phyloP scores from a whole-genome alignment of 257 asterid species.

The Petunia axillaris region DNA sequence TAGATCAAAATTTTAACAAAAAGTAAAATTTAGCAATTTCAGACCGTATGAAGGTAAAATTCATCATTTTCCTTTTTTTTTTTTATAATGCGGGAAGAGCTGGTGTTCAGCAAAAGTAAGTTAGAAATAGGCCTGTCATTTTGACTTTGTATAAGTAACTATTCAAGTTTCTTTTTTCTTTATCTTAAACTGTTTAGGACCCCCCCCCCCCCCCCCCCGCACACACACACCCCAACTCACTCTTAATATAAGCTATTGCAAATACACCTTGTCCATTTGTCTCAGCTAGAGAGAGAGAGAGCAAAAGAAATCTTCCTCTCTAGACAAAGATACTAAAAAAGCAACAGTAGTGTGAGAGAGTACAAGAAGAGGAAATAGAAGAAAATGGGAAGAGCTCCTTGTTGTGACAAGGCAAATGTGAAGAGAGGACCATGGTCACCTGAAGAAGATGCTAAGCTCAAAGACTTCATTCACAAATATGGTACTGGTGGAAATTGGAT shows the following conservation, averaged over 20 bases:
- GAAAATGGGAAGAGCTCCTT: slow-evolving; percentile 93
- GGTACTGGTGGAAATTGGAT: slow-evolving; percentile 92
- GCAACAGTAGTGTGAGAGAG: slow-evolving; percentile 18
- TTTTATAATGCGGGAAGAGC: background rate
- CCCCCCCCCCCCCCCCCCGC: background rate
- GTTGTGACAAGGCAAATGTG: slow-evolving; percentile 91
- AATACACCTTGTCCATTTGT: background rate
- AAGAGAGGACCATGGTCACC: slow-evolving; percentile 98
- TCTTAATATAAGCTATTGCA: background rate
- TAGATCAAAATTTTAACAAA: too few relatives aligned
- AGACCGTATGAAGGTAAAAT: too few relatives aligned
- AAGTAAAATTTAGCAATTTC: too few relatives aligned
- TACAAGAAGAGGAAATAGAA: slow-evolving; percentile 16
- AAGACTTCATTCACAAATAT: slow-evolving; percentile 69
- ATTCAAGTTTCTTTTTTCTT: slow-evolving; percentile 25
- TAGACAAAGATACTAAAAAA: slow-evolving; percentile 34
- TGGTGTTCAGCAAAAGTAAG: slow-evolving; percentile 10
- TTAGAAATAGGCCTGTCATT: slow-evolving; percentile 35
- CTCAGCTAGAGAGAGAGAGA: background rate
- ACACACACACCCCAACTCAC: background rate
- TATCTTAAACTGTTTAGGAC: slow-evolving; percentile 19
- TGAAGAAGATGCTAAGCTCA: slow-evolving; percentile 89
- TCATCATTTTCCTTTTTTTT: background rate
- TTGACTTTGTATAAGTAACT: slow-evolving; percentile 46
- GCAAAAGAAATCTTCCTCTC: background rate